Evolutionary conservation across 805 yeast genomes (phyloP).

Genomic region (Cyberlindnera maritima): DNA sequence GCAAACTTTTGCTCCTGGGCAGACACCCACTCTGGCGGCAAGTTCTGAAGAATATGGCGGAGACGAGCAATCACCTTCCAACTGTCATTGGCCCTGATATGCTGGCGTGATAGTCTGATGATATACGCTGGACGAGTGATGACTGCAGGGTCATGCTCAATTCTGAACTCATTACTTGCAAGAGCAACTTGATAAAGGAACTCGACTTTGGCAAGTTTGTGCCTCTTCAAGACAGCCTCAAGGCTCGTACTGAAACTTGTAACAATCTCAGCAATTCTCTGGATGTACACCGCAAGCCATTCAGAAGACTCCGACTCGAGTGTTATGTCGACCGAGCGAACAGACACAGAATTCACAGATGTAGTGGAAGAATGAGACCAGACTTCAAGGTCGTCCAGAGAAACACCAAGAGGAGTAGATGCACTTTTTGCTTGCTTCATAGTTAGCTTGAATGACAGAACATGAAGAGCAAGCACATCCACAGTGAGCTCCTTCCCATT

Average conservation of each 20-base stretch:
- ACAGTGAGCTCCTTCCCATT: slow-evolving; percentile 17
- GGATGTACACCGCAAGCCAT: slow-evolving; percentile 31
- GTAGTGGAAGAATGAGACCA: slow-evolving; percentile 29
- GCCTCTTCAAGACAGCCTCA: slow-evolving; percentile 8
- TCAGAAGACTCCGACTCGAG: slow-evolving; percentile 33
- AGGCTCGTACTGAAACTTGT: slow-evolving; percentile 10
- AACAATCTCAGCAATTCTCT: slow-evolving; percentile 13
- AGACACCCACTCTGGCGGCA: slow-evolving; percentile 53
- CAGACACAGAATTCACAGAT: slow-evolving; percentile 26
- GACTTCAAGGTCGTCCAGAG: slow-evolving; percentile 26
- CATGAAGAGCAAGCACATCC: slow-evolving; percentile 18
- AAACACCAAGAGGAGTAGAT: slow-evolving; percentile 3
- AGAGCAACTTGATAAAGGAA: slow-evolving; percentile 41
- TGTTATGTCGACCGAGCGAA: slow-evolving; percentile 31
- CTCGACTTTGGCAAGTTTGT: slow-evolving; percentile 28
- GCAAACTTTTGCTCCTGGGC: slow-evolving; percentile 33
- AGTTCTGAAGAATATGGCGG: slow-evolving; percentile 62
- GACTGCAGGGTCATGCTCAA: slow-evolving; percentile 85
- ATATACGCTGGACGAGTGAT: slow-evolving; percentile 86
- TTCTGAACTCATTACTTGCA: slow-evolving; percentile 48
- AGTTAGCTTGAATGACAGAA: slow-evolving; percentile 10
- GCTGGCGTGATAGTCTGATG: slow-evolving; percentile 66
- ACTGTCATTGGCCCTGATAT: slow-evolving; percentile 75
- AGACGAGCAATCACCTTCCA: slow-evolving; percentile 85
- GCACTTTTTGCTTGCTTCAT: not conserved